Base-by-base conservation (phyloP, 2,329 filamentous ascomycete genomes). In the Mariannaea sp. region DNA sequence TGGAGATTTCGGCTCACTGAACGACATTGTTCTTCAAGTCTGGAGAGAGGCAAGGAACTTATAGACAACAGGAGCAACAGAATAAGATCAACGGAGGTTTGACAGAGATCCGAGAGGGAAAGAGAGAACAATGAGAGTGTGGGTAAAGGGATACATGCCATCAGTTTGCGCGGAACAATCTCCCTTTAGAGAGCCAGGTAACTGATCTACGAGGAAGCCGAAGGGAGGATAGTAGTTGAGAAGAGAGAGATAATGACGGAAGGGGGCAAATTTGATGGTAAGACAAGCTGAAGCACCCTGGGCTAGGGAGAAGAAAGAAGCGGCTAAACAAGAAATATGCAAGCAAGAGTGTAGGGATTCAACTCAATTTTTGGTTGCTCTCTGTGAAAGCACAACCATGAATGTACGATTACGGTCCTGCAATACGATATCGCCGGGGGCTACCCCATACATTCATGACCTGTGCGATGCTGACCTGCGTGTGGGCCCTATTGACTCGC, bases 1-100 rank as follows among this genome's bases (percentile, higher is more conserved):
- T 22, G 56, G 49, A 30, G 42, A 48, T 47, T 62, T 62, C 36
- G 53, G 40, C 48, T 60, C 57, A 22, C 49, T 49, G 14, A 58
- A 20, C 9, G 59, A 60, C 59, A 62, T 62, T 45, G 43, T 39
- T 50, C n/a, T n/a, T n/a, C 39, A 33, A 30, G 32, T 20, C 32
- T 9, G 14, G n/a, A n/a, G 12, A 24, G 29, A 44, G 7, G 30
- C 5, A 32, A 13, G 10, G 7, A 12, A n/a, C 13, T n/a, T 8
- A n/a, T n/a, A 35, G 16, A 17, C 13, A 46, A 26, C 9, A 41
- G 24, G n/a, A 41, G n/a, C n/a, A n/a, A 26, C 20, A 6, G 20
- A 7, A 16, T n/a, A 7, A 14, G 6, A 42, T 29, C 10, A 20
- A 5, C 12, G 13, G 27, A 35, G 24, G 35, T 20, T 6, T 12